Evolutionary conservation across 2,329 filamentous ascomycete species (phyloP), one percentile per base, ranked within the genome.

Genomic region (Samsoniella hepiali): DNA sequence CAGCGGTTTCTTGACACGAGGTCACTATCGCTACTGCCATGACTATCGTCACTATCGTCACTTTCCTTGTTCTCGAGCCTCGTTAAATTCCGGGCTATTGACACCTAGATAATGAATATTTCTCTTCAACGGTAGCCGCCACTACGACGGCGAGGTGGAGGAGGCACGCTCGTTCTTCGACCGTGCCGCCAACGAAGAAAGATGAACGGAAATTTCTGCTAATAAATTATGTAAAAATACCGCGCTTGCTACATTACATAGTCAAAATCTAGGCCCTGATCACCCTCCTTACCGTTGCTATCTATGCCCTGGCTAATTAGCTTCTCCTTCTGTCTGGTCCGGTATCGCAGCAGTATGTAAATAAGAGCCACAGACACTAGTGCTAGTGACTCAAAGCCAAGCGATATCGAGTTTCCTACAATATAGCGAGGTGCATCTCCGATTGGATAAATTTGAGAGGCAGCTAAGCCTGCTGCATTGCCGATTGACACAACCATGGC

Each of bases 391-490:
- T 63, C 61, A 53, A 63, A 63, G 9, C 54, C 61, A 15, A 63
- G 34, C 9, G 61, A 58, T 7, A 63, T 1, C 2, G 61, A 63
- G 11, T 63, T 63, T 53, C 61, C 61, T 3, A 63, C 27, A 38
- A 63, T 40, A 51, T 75, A 76, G 11, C 73, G 66, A 8, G 74
- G 73, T 2, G 67, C 70, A 61, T 75, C 69, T 1, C 66, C 60
- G 22, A 51, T 68, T 1, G 74, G 73, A 63, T 76, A 76, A n/a
- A 76, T 63, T 65, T 76, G 73, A 6, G 68, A 69, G 1, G 73
- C 68, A 3, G 72, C 70, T 2, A 75, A 44, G 13, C 68, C 69
- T 1, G 72, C 72, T 15, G 70, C 66, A 42, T 74, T 73, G 4
- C 67, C 73, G 36, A 75, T 65, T 5, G 69, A 72, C 47, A 70